Evolutionary conservation across 805 yeast species (phyloP).

Genomic region (Zygoascus biomembranicola): DNA sequence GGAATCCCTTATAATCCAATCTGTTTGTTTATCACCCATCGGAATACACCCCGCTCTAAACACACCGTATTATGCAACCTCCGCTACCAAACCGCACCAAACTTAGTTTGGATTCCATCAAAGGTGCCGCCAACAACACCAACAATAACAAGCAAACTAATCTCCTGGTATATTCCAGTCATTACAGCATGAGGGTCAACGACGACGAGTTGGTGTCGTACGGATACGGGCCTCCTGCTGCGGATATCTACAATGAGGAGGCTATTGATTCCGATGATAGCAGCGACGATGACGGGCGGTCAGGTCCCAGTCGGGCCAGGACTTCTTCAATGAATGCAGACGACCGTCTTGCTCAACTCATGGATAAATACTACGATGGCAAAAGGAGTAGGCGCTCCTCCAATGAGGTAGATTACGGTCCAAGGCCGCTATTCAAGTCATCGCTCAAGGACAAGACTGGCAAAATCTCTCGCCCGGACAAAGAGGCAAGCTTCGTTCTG

Average conservation of each 20-base stretch:
- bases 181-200: background rate
- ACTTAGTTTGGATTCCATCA: no score
- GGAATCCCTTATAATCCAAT: no score
- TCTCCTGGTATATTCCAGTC: background rate
- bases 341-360: background rate
- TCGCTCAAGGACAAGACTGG: no score
- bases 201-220: conserved; percentile 11
- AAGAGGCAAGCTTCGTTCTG: no score
- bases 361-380: background rate
- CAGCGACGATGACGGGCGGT: background rate
- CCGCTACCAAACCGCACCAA: no score
- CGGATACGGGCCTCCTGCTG: conserved; percentile 13
- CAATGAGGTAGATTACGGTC: background rate
- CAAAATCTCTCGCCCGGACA: no score
- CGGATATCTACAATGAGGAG: background rate
- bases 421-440: background rate
- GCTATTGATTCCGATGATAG: background rate
- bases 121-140: no score
- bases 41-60: no score
- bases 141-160: background rate
- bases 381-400: background rate
- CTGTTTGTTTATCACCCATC: no score
- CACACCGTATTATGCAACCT: no score
- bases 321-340: background rate
- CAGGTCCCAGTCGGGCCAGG: background rate